Base-by-base conservation (phyloP, 2,329 filamentous ascomycete genomes). In the Trichoderma koningiopsis region DNA sequence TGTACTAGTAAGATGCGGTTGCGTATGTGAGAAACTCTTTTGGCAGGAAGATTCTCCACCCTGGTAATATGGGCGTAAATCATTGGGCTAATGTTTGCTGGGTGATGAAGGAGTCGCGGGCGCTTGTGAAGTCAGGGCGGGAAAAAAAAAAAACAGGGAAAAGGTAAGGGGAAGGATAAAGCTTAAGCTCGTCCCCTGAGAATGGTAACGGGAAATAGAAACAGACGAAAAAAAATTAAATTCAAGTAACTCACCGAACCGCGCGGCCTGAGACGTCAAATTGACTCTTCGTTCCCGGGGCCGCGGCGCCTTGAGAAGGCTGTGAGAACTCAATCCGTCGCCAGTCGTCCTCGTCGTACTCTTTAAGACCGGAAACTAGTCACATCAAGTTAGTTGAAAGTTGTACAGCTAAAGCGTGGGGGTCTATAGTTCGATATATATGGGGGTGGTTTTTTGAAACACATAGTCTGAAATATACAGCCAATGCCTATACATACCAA, bases 341-440 rank as follows among this genome's bases (percentile, higher is more conserved):
- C 91, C 91, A 94, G 10, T 81, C 82, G 65, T 94, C 91, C 77
- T 94, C 91, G 22, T 88, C 86, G 74, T 91, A 93, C 5, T 89
- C 83, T 1, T 85, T 81, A 0, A 85, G 83, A 4, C 90, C 90
- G 5, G 88, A 87, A 61, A 92, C 86, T 88, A 40, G 7, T 67
- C 16, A 11, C 10, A 60, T 56, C 62, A 43, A 68, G 60, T 57
- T 62, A 65, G 31, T 33, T 31, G 35, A 52, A 10, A 8, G 33
- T 14, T 29, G 56, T 58, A 37, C 27, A 19, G 24, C 16, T 6
- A 52, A 29, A 55, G n/a, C 52, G 61, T 47, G 33, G n/a, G 49
- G 57, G 22, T 11, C 5, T 19, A 35, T 33, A 33, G 53, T 57
- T 57, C 62, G 56, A 33, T 57, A 47, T 35, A 37, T n/a, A 33